Evolutionary conservation across 2,329 filamentous ascomycete genomes (phyloP).

Genomic region (Calonectria pseudoturangicola): DNA sequence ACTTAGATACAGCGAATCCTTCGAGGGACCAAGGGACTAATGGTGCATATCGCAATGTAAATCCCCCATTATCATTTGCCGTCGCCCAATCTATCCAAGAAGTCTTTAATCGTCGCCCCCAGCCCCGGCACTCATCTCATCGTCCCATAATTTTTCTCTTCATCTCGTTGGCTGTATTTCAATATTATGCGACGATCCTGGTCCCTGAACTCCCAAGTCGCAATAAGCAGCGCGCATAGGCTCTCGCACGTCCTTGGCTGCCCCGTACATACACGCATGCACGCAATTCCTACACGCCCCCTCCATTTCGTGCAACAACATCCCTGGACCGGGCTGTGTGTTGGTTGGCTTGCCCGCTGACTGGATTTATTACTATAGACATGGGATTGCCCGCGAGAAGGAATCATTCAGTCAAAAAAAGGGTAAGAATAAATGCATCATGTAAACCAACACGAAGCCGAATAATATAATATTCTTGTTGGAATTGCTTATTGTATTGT

Average conservation of each 20-base stretch:
- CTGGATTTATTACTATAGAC: not conserved
- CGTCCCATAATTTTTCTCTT: constrained; percentile 1
- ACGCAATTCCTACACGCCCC: not conserved
- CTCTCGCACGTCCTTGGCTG: not conserved
- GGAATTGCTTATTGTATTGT: too few species aligned
- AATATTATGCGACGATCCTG: not conserved
- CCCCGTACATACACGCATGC: not conserved
- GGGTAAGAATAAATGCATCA: too few species aligned
- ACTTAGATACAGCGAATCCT: not conserved
- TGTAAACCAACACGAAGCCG: too few species aligned
- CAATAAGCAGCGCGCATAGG: not conserved
- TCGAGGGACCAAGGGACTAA: not conserved
- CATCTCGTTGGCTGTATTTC: not conserved
- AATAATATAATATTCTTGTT: too few species aligned
- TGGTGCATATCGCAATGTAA: constrained; percentile 1
- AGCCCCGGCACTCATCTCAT: not conserved
- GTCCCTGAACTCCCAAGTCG: not conserved
- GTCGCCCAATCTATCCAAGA: constrained; percentile 16
- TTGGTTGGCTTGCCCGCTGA: not conserved
- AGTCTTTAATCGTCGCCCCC: not conserved
- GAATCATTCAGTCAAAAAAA: too few species aligned
- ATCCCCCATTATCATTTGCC: constrained; percentile 11
- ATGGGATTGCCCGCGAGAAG: not conserved
- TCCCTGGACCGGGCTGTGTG: not conserved
- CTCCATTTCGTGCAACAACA: not conserved